phyloP scores from a whole-genome alignment of 2,329 filamentous ascomycete species.

The Penicillium sp. region DNA sequence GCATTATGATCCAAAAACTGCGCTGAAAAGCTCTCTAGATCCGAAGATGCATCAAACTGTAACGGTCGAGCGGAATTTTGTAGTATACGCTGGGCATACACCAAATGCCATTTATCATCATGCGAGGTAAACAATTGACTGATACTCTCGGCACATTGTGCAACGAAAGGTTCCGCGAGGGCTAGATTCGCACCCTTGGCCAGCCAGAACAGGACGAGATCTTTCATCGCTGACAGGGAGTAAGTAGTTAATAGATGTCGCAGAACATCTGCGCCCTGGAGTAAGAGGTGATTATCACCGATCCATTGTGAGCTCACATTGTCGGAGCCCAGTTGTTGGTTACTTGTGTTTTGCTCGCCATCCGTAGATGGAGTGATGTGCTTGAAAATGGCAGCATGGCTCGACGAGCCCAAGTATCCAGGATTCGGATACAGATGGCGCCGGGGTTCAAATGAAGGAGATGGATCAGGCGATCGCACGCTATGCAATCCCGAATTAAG shows the following conservation, averaged over 20 bases:
- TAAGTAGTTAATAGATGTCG: constrained; percentile 32
- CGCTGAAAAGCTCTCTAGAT: constrained; percentile 27
- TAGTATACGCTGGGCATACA: constrained; percentile 32
- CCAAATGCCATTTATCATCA: constrained; percentile 34
- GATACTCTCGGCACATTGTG: constrained; percentile 31
- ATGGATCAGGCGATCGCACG: constrained; percentile 27
- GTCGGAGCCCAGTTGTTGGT: constrained; percentile 16
- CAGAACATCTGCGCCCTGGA: constrained; percentile 36
- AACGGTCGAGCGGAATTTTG: constrained; percentile 32
- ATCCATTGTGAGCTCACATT: constrained; percentile 21
- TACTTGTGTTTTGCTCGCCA: constrained; percentile 19
- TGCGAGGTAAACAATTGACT: constrained; percentile 32
- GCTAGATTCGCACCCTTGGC: constrained; percentile 35
- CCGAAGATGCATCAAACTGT: constrained; percentile 22
- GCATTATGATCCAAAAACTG: constrained; percentile 38
- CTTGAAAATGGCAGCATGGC: constrained; percentile 39
- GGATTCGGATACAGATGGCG: constrained; percentile 38
- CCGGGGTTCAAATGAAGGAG: constrained; percentile 30
- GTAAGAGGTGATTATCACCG: constrained; percentile 32
- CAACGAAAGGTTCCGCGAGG: constrained; percentile 34
- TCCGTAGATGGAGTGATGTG: constrained; percentile 32
- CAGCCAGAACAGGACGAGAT: constrained; percentile 36
- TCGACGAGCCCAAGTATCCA: constrained; percentile 38
- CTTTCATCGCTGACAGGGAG: constrained; percentile 32
- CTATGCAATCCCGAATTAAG: constrained; percentile 8